Conservation (phyloP, 2,329 filamentous ascomycete genomes). For the Cercospora sp. region DNA sequence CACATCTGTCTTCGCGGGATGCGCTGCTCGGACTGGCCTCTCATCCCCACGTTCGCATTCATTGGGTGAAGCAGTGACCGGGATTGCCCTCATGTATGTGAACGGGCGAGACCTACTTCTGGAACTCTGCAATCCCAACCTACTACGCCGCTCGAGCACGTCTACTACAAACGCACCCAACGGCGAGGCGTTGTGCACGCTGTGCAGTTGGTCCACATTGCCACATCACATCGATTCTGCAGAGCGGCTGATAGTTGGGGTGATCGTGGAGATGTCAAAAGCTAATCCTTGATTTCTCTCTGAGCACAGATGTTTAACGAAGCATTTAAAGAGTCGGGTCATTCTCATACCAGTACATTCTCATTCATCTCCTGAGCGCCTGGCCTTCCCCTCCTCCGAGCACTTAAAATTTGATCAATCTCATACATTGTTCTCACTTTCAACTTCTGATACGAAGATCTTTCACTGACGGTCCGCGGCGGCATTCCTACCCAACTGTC, state of each 20-base stretch:
- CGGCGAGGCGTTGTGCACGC: background rate
- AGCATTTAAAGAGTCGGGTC: background rate
- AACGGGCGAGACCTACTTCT: background rate
- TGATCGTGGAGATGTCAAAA: background rate
- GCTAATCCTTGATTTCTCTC: background rate
- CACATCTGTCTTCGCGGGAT: background rate
- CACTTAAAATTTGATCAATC: background rate
- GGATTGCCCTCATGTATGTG: background rate
- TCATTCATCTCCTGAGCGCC: background rate
- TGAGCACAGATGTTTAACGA: background rate
- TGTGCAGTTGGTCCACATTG: conserved; percentile 1
- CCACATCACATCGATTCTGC: background rate
- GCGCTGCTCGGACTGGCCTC: background rate
- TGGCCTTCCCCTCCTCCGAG: background rate
- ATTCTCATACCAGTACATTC: background rate
- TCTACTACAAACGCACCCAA: background rate
- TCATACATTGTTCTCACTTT: background rate
- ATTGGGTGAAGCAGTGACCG: background rate
- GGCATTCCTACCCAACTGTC: conserved; percentile 1
- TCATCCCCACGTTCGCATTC: background rate
- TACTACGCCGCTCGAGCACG: background rate
- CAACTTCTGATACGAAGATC: background rate
- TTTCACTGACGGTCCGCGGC: background rate
- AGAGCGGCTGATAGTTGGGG: background rate
- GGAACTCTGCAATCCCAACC: background rate